Evolutionary conservation across 2,329 filamentous ascomycete genomes (phyloP).

Genomic region (Botryosphaeria agaves): DNA sequence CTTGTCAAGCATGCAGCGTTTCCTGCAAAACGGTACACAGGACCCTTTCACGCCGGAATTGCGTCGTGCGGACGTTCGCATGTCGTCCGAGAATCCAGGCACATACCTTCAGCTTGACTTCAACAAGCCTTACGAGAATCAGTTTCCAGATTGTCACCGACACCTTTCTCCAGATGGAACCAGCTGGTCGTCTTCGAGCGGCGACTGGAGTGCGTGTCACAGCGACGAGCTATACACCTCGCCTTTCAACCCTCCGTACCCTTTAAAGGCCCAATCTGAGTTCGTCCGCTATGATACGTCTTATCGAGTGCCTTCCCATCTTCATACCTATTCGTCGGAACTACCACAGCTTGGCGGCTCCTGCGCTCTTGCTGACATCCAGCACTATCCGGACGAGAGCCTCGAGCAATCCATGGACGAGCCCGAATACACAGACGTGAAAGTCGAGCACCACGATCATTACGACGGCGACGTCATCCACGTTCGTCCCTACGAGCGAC

Average conservation of each 20-base stretch:
- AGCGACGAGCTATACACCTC: too few species aligned
- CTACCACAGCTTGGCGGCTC: too few species aligned
- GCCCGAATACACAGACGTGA: background rate
- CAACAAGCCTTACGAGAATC: slow-evolving; percentile 7
- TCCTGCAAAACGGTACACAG: slow-evolving; percentile 12
- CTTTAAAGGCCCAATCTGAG: too few species aligned
- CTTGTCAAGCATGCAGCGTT: slow-evolving; percentile 16
- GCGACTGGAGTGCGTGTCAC: slow-evolving; percentile 6
- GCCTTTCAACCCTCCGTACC: too few species aligned
- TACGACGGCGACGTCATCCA: slow-evolving; percentile 1
- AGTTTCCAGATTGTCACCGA: slow-evolving; percentile 6
- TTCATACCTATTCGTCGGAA: too few species aligned
- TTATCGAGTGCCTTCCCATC: too few species aligned
- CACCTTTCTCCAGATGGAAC: slow-evolving; percentile 15
- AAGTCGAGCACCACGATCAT: slow-evolving; percentile 1
- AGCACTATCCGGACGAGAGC: background rate
- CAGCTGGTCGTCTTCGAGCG: slow-evolving; percentile 14
- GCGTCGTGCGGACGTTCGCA: slow-evolving; percentile 10
- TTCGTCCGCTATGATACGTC: too few species aligned
- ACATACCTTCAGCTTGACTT: slow-evolving; percentile 4
- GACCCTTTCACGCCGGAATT: slow-evolving; percentile 11
- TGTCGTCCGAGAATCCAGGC: slow-evolving; percentile 1
- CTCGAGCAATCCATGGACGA: background rate
- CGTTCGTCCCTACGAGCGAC: too few species aligned
- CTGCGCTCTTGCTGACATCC: background rate